Conservation (phyloP, 1,284 basidiomycete species). For the Trametes hirsuta region DNA sequence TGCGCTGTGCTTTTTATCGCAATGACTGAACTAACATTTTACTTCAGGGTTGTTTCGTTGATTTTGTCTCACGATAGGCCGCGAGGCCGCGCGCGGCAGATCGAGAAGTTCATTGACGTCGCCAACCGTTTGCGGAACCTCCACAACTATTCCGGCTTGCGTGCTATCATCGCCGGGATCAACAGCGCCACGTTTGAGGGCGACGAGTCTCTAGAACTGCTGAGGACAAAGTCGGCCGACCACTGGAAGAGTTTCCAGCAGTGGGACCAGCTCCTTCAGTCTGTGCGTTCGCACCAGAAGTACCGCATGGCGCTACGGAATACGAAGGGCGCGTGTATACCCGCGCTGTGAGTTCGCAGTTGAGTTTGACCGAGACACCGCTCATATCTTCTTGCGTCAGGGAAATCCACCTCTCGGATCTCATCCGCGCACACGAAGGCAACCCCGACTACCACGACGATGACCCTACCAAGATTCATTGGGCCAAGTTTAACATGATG, state of each 20-base stretch:
- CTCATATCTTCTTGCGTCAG: conserved; percentile 39
- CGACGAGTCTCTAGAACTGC: conserved; percentile 70
- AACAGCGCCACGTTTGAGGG: conserved; percentile 72
- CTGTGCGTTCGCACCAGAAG: conserved; percentile 72
- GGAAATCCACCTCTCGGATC: conserved; percentile 83
- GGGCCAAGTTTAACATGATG: conserved; percentile 88
- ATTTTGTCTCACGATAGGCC: conserved; percentile 79
- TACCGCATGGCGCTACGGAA: conserved; percentile 81
- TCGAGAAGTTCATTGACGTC: conserved; percentile 79
- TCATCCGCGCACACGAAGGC: conserved; percentile 77
- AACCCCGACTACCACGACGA: conserved; percentile 66
- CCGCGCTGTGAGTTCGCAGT: conserved; percentile 63
- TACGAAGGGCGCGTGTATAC: conserved; percentile 80
- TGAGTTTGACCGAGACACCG: neutral
- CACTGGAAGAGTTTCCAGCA: conserved; percentile 73
- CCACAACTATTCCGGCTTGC: conserved; percentile 82
- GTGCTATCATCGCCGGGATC: conserved; percentile 83
- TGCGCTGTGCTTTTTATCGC: neutral
- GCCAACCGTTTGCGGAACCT: conserved; percentile 67
- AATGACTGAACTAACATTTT: neutral
- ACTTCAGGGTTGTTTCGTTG: conserved; percentile 67
- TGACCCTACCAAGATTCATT: conserved; percentile 72
- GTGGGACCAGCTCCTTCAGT: conserved; percentile 76
- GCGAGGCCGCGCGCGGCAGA: conserved; percentile 65
- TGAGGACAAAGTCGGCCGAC: conserved; percentile 62